phyloP scores from a whole-genome alignment of 148 eudicot genomes.

The Chenopodium berlandieri region DNA sequence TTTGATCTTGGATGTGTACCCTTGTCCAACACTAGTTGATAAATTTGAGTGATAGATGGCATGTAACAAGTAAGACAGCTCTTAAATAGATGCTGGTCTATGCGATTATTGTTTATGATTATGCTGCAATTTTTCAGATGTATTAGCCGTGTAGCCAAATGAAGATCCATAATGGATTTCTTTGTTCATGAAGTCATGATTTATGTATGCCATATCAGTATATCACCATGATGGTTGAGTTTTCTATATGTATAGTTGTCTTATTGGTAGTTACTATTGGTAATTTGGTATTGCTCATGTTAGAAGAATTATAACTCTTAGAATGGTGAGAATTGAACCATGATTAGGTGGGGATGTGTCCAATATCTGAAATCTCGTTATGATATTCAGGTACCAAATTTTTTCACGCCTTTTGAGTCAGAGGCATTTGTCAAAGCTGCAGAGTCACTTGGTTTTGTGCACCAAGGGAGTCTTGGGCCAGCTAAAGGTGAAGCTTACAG shows the following conservation, averaged over 20 bases:
- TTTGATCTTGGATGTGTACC: no score
- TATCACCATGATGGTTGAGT: neutral
- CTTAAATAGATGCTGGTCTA: neutral
- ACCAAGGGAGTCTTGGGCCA: constrained; percentile 98
- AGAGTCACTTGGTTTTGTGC: constrained; percentile 79
- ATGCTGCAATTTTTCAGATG: neutral
- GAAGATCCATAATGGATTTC: neutral
- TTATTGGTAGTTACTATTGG: no score
- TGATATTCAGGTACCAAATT: constrained; percentile 68
- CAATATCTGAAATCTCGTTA: constrained; percentile 11
- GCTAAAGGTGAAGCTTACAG: constrained; percentile 85
- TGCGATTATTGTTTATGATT: neutral
- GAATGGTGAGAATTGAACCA: neutral
- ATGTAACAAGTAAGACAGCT: no score
- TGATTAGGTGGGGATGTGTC: neutral
- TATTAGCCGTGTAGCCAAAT: neutral
- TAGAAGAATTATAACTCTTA: neutral
- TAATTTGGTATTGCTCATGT: neutral
- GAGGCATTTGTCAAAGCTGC: constrained; percentile 71
- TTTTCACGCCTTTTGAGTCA: constrained; percentile 66
- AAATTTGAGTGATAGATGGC: neutral
- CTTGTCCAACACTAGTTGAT: neutral
- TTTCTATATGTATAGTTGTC: neutral
- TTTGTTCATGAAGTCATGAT: neutral
- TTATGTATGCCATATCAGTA: neutral